Evolutionary conservation across 1,284 basidiomycete species (phyloP).

Genomic region (Xerocomus tenax): DNA sequence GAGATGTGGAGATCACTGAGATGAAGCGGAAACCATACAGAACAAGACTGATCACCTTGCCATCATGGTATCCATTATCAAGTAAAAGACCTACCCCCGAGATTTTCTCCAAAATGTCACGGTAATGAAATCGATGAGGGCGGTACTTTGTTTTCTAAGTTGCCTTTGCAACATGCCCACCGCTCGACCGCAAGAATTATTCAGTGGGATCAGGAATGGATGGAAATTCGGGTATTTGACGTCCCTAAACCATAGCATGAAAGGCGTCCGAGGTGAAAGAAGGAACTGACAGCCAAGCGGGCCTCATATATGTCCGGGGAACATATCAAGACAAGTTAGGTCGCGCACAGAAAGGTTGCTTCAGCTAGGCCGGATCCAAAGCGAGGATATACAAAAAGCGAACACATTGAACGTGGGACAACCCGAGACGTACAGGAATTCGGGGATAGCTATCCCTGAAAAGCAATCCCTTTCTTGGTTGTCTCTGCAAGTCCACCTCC

Average conservation of each 20-base stretch:
- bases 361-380: neutral
- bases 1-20: no score
- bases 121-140: no score
- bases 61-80: no score
- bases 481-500: slow-evolving; percentile 86
- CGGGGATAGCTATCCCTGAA: slow-evolving; percentile 51
- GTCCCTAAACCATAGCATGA: neutral
- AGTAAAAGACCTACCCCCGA: no score
- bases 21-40: no score
- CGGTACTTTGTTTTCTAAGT: no score
- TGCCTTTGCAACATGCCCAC: no score
- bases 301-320: neutral
- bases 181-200: no score
- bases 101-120: no score
- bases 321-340: neutral
- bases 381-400: neutral
- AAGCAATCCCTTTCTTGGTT: slow-evolving; percentile 61
- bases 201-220: no score
- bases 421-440: neutral
- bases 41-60: no score
- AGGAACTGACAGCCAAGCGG: no score
- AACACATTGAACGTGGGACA: neutral
- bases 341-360: neutral
- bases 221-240: neutral
- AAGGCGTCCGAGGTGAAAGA: neutral